phyloP scores from a whole-genome alignment of 306 rosid genomes.

The Carpinus viminea region DNA sequence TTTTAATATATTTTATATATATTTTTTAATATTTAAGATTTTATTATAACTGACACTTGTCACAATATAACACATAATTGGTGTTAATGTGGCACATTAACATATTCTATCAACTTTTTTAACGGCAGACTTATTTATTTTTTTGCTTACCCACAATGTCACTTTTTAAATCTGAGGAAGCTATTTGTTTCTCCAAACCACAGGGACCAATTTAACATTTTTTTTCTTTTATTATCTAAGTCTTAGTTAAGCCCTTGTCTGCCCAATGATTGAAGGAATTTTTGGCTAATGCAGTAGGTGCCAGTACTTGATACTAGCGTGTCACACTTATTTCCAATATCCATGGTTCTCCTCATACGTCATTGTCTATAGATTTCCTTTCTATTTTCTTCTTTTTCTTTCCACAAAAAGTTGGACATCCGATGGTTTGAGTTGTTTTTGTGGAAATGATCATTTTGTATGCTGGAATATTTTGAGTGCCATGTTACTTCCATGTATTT shows the following conservation, averaged over 20 bases:
- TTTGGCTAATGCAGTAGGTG: neutral
- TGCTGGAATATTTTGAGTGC: neutral
- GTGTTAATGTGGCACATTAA: too few relatives aligned
- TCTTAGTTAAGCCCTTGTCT: neutral
- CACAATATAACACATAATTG: too few relatives aligned
- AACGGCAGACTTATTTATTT: too few relatives aligned
- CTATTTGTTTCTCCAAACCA: too few relatives aligned
- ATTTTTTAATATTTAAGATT: too few relatives aligned
- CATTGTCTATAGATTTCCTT: neutral
- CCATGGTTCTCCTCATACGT: neutral
- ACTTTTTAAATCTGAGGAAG: too few relatives aligned
- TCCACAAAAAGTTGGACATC: neutral
- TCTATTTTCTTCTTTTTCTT: neutral
- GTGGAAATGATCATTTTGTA: neutral
- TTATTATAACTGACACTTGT: too few relatives aligned
- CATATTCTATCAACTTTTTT: too few relatives aligned
- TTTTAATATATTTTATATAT: too few relatives aligned
- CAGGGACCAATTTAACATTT: too few relatives aligned
- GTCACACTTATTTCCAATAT: neutral
- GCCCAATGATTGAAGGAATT: neutral
- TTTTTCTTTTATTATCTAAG: neutral
- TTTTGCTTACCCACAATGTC: too few relatives aligned
- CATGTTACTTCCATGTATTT: neutral
- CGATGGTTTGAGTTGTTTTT: neutral
- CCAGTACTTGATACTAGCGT: neutral